Evolutionary conservation across 192 early-diverging fungal species (phyloP).

Genomic region (Coemansia sp.): DNA sequence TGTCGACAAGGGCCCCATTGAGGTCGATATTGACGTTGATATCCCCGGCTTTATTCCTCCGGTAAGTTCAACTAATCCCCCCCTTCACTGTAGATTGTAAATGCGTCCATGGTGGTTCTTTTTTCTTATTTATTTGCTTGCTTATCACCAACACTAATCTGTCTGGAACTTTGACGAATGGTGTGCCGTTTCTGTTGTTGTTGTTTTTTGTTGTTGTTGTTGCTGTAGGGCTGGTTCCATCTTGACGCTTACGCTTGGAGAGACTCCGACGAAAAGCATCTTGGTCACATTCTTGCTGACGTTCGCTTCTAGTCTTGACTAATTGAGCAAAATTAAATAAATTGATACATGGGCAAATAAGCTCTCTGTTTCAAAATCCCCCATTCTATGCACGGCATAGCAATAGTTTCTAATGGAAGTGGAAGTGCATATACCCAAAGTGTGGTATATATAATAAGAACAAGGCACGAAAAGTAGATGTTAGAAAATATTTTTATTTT

Average conservation of each 20-base stretch:
- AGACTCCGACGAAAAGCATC: constrained; percentile 45
- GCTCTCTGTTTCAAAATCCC: too few relatives aligned
- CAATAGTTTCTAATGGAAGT: too few relatives aligned
- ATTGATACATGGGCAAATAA: too few relatives aligned
- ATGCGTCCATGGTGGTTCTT: not conserved
- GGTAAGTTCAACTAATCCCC: constrained; percentile 14
- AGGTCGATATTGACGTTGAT: constrained; percentile 47
- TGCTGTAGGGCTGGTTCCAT: constrained; percentile 51
- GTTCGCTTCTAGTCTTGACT: constrained; percentile 24
- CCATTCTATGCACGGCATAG: too few relatives aligned
- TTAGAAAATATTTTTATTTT: too few relatives aligned
- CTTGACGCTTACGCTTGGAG: constrained; percentile 49
- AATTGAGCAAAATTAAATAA: not conserved
- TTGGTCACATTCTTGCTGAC: constrained; percentile 48
- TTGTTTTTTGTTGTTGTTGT: too few relatives aligned
- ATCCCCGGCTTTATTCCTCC: constrained; percentile 50
- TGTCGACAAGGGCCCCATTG: constrained; percentile 46
- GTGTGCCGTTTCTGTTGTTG: not conserved
- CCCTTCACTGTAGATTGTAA: not conserved
- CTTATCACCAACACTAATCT: too few relatives aligned
- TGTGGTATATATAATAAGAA: too few relatives aligned
- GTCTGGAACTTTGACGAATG: too few relatives aligned
- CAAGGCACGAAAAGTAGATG: too few relatives aligned
- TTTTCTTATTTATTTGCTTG: too few relatives aligned
- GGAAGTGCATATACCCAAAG: too few relatives aligned